Percentiles rank a stretch among this genome's conserved stretches.
Evolutionary conservation across 148 eudicot species (phyloP).

Genomic region (Cornus controversa): DNA sequence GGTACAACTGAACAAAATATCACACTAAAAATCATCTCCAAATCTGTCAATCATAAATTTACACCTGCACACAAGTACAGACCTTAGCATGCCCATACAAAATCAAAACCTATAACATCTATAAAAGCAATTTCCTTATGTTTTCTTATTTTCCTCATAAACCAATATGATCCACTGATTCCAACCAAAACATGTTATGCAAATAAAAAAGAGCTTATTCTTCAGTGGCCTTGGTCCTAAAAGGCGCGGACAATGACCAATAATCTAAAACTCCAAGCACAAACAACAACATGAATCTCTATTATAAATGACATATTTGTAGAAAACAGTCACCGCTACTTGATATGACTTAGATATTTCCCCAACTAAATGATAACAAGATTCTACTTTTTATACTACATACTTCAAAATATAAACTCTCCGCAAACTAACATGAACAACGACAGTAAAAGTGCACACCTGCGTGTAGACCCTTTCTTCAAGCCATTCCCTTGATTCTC

Average conservation of each 20-base stretch:
- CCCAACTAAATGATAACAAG: not conserved
- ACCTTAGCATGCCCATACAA: too few relatives aligned
- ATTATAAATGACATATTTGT: not conserved
- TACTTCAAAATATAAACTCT: not conserved
- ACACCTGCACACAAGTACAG: too few relatives aligned
- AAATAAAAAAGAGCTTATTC: too few relatives aligned
- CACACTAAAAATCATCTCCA: too few relatives aligned
- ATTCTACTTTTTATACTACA: not conserved
- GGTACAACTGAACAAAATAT: too few relatives aligned
- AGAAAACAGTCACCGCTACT: not conserved
- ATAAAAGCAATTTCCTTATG: too few relatives aligned
- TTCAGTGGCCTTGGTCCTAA: too few relatives aligned
- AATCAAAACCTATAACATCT: too few relatives aligned
- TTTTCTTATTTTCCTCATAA: too few relatives aligned
- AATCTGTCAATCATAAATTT: too few relatives aligned
- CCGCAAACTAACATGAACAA: not conserved
- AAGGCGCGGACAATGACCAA: not conserved
- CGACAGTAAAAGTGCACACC: slow-evolving; percentile 24
- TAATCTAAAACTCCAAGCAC: slow-evolving; percentile 2
- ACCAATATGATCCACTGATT: too few relatives aligned
- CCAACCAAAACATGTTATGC: too few relatives aligned
- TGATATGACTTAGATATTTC: not conserved
- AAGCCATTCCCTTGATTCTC: slow-evolving; percentile 28
- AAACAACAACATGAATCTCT: not conserved
- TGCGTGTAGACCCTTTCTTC: slow-evolving; percentile 45